Percentiles rank a stretch among this genome's conserved stretches.
Evolutionary conservation across 78 protist species (phyloP).

Genomic region (Tieghemostelium lacteum): DNA sequence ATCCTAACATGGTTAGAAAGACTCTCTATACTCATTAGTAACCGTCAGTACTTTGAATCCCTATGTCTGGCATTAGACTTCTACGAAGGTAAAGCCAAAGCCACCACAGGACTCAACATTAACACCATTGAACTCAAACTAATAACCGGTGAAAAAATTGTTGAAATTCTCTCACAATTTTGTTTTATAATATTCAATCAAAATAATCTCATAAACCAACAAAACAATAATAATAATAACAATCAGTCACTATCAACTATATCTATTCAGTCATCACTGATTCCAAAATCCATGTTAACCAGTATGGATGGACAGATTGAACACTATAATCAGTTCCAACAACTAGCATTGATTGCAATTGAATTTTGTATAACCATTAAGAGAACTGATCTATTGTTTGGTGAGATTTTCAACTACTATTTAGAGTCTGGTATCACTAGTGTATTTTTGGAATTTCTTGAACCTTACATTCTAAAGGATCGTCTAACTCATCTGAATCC

Average conservation of each 20-base stretch:
- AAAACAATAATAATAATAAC: neutral
- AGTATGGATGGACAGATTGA: constrained; percentile 29
- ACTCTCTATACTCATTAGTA: neutral
- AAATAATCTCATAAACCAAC: neutral
- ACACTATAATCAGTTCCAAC: constrained; percentile 29
- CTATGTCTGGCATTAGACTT: constrained; percentile 69
- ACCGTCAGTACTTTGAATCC: constrained; percentile 67
- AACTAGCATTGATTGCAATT: constrained; percentile 44
- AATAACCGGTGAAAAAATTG: constrained; percentile 35
- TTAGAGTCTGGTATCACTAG: constrained; percentile 25
- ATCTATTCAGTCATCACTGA: neutral
- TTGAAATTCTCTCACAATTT: constrained; percentile 62
- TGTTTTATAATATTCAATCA: constrained; percentile 24
- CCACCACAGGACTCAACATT: constrained; percentile 59
- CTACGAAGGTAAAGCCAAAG: constrained; percentile 77
- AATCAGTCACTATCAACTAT: neutral
- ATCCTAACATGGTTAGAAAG: constrained; percentile 78
- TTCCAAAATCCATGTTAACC: constrained; percentile 12
- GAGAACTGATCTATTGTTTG: constrained; percentile 56
- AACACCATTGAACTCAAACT: constrained; percentile 19
- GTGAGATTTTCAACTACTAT: constrained; percentile 67
- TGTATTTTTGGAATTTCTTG: constrained; percentile 55
- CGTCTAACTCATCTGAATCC: constrained; percentile 53
- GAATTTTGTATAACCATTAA: constrained; percentile 64
- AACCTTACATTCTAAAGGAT: constrained; percentile 69